phyloP scores from a whole-genome alignment of 768 basidiomycete species.

The Amanita rimosa region DNA sequence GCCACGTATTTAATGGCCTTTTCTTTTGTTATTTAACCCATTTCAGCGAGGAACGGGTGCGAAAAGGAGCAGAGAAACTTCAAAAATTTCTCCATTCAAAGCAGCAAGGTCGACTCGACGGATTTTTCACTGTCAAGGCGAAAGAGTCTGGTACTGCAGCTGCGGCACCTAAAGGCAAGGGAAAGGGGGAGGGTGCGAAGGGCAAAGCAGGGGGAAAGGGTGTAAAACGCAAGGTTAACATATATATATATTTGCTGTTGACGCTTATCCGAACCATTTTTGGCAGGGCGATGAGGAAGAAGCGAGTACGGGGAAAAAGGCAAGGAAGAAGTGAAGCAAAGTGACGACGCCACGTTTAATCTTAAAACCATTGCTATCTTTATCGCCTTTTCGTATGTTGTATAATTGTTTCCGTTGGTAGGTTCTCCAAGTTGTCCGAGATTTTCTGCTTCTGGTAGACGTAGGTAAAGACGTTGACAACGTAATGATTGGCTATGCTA shows the following conservation, averaged over 20 bases:
- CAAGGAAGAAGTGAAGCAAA: constrained; percentile 43
- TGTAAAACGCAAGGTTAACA: constrained; percentile 9
- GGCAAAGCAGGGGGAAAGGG: constrained; percentile 26
- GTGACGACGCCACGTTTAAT: neutral
- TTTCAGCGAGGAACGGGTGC: constrained; percentile 89
- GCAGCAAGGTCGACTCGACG: constrained; percentile 93
- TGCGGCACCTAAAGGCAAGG: constrained; percentile 19
- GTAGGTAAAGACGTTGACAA: too few relatives aligned
- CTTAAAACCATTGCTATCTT: neutral
- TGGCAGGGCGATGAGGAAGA: constrained; percentile 14
- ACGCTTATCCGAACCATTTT: neutral
- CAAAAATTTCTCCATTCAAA: constrained; percentile 78
- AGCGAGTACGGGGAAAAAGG: constrained; percentile 22
- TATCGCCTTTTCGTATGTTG: neutral
- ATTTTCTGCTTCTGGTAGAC: too few relatives aligned
- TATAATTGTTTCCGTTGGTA: neutral
- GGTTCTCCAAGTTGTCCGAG: neutral
- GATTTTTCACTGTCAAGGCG: constrained; percentile 79
- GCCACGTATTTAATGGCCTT: neutral
- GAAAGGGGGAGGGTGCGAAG: constrained; percentile 22
- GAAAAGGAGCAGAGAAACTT: constrained; percentile 91
- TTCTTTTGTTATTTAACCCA: constrained; percentile 1
- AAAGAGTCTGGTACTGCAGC: too few relatives aligned
- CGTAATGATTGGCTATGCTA: too few relatives aligned
- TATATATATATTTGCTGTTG: neutral